These are phyloP conservation scores for Hevea brasiliensis DNA, from an alignment of 345 rosid genomes.

Conservation along the genomic window DNA sequence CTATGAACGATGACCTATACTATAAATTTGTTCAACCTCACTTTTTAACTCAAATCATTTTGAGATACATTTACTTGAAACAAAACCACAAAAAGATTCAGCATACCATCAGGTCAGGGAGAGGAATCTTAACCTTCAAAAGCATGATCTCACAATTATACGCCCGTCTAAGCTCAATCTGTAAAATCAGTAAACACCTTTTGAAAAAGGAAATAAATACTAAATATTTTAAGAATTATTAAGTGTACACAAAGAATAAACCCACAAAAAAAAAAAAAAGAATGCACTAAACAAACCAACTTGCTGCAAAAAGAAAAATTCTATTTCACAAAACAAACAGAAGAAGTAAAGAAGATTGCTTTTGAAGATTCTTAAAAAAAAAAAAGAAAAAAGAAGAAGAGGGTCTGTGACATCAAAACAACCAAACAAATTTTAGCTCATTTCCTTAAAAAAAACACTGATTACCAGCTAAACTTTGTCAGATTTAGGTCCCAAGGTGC, in stretches of 20 bases:
- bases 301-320: not conserved
- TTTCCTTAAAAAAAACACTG: slow-evolving; percentile 3
- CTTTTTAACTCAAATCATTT: not conserved
- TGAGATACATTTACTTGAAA: slow-evolving; percentile 11
- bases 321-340: not conserved
- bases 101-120: slow-evolving; percentile 73
- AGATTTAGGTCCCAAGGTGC: slow-evolving; percentile 45
- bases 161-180: slow-evolving; percentile 83
- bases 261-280: not conserved
- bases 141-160: slow-evolving; percentile 90
- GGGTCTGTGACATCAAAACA: not conserved
- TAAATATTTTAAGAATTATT: not conserved
- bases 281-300: slow-evolving; percentile 3
- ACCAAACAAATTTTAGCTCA: not conserved
- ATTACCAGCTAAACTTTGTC: slow-evolving; percentile 90
- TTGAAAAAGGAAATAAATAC: slow-evolving; percentile 22
- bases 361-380: too few species aligned
- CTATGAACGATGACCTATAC: not conserved
- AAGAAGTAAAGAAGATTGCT: too few species aligned
- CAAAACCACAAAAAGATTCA: slow-evolving; percentile 15
- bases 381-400: not conserved
- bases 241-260: not conserved
- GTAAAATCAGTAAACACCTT: slow-evolving; percentile 37
- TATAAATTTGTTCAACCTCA: not conserved
- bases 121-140: slow-evolving; percentile 74